Conservation (phyloP, 1,284 basidiomycete species). For the Chalciporus sp. region DNA sequence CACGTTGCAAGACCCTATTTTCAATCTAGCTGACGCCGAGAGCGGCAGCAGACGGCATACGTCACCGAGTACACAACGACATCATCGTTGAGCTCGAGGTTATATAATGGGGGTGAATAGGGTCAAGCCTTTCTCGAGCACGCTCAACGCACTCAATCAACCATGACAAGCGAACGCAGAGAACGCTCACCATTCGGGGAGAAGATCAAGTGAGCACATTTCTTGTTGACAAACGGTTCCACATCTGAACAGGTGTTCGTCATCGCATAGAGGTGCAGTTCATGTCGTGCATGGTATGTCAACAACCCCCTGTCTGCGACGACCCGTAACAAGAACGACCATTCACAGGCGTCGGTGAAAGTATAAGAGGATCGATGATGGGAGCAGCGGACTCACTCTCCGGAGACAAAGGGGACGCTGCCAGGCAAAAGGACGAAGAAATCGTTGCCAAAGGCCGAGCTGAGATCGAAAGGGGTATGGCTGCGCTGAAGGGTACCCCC, state of each 20-base stretch:
- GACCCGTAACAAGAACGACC: not conserved
- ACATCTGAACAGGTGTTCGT: not conserved
- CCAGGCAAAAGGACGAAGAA: constrained; percentile 18
- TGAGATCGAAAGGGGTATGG: constrained; percentile 28
- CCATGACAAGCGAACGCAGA: constrained; percentile 5
- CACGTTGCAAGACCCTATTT: constrained; percentile 15
- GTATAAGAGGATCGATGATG: constrained; percentile 33
- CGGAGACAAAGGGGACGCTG: constrained; percentile 3
- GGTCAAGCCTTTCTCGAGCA: not conserved
- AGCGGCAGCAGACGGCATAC: too few relatives aligned
- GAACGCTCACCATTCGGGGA: constrained; percentile 4
- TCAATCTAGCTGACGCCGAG: not conserved
- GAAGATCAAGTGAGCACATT: constrained; percentile 22
- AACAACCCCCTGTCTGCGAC: not conserved
- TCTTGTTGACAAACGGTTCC: not conserved
- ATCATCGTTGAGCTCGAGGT: constrained; percentile 9
- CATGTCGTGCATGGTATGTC: constrained; percentile 28
- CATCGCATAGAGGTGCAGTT: constrained; percentile 23
- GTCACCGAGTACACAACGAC: constrained; percentile 24
- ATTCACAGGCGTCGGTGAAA: constrained; percentile 32
- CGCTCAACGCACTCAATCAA: not conserved
- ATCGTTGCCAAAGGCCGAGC: constrained; percentile 21
- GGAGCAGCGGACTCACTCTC: constrained; percentile 27
- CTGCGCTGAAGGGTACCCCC: constrained; percentile 18
- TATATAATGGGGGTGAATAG: not conserved